Percentiles rank a stretch among this genome's conserved stretches.
Evolutionary conservation across 257 asterid genomes (phyloP).

Genomic region (Nyctanthes arbortristis): DNA sequence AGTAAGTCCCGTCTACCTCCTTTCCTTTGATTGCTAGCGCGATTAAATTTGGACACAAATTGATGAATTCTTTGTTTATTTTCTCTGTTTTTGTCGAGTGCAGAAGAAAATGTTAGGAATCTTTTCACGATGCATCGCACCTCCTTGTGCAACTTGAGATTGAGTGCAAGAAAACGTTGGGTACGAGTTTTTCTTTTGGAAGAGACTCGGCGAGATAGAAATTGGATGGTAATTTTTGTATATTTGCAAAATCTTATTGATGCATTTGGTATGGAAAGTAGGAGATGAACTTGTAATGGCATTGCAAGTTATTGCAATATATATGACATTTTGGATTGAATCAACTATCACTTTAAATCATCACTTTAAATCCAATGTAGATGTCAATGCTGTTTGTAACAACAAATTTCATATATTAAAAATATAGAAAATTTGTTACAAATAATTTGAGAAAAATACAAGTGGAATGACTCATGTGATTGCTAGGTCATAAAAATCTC

Average conservation of each 20-base stretch:
- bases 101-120: slow-evolving; percentile 86
- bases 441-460: too few species aligned
- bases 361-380: background rate
- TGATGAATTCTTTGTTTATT: too few species aligned
- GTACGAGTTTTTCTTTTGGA: background rate
- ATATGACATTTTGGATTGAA: background rate
- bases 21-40: too few species aligned
- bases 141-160: slow-evolving; percentile 68
- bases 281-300: background rate
- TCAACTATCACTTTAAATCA: background rate
- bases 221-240: background rate
- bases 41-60: too few species aligned
- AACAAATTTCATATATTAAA: too few species aligned
- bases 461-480: too few species aligned
- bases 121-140: slow-evolving; percentile 83
- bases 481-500: too few species aligned
- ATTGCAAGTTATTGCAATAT: background rate
- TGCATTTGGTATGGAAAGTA: background rate
- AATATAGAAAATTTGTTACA: too few species aligned
- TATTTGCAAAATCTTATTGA: background rate
- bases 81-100: slow-evolving; percentile 10
- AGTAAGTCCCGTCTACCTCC: slow-evolving; percentile 37
- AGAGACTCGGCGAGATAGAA: background rate
- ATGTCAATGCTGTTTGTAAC: too few species aligned
- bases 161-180: background rate